Conservation (phyloP, 2,329 filamentous ascomycete genomes). For the Alternaria triticimaculans region DNA sequence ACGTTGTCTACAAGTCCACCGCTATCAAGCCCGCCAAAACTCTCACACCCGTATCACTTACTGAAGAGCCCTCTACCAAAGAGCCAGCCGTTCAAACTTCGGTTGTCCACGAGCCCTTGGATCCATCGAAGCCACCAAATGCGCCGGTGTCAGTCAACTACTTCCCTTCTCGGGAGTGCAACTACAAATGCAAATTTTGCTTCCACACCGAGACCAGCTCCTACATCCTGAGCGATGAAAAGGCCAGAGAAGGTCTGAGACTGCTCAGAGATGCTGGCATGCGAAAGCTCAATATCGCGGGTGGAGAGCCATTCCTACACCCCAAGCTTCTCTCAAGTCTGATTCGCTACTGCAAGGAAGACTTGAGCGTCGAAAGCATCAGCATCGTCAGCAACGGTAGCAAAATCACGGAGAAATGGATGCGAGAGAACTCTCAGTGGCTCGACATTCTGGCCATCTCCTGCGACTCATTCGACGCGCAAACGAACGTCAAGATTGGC, state of each 20-base stretch:
- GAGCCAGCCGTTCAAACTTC: not conserved
- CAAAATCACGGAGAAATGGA: not conserved
- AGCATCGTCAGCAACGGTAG: slow-evolving; percentile 9
- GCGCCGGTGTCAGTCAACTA: not conserved
- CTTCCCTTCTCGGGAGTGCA: not conserved
- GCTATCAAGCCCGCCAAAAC: not conserved
- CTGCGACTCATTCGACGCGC: slow-evolving; percentile 3
- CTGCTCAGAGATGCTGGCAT: slow-evolving; percentile 8
- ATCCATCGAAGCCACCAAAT: slow-evolving; percentile 1
- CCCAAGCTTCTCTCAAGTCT: not conserved
- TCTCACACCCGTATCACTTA: not conserved
- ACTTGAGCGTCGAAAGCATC: slow-evolving; percentile 3
- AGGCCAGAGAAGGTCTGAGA: not conserved
- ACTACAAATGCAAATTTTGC: not conserved
- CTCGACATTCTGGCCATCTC: slow-evolving; percentile 8
- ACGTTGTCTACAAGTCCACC: not conserved
- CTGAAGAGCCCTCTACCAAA: not conserved
- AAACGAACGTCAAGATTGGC: slow-evolving; percentile 7
- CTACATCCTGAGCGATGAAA: not conserved
- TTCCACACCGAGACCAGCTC: slow-evolving; percentile 1
- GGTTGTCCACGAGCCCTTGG: not conserved
- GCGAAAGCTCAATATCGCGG: slow-evolving; percentile 9
- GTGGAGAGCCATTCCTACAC: slow-evolving; percentile 7
- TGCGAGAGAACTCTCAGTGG: slow-evolving; percentile 1
- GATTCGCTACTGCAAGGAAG: slow-evolving; percentile 6